Conservation (phyloP, 768 basidiomycete species). For the Daedalea quercina region DNA sequence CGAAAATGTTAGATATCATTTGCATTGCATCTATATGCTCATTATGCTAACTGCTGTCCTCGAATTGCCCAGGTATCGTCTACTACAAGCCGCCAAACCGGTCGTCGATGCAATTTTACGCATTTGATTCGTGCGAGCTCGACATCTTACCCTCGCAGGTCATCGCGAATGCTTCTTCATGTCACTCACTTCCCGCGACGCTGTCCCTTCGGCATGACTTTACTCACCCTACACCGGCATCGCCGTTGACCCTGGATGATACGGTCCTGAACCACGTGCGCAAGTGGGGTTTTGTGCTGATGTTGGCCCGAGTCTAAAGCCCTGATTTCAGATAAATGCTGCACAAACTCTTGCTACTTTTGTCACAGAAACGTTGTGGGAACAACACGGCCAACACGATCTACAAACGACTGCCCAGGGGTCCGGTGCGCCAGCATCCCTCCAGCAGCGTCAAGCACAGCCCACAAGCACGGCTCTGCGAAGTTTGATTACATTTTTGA, state of each 20-base stretch:
- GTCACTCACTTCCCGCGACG: neutral
- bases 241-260: conserved; percentile 1
- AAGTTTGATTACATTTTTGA: neutral
- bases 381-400: neutral
- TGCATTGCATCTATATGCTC: too few species aligned
- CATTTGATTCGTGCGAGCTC: conserved; percentile 31
- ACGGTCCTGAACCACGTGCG: conserved; percentile 8
- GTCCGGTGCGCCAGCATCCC: neutral
- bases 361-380: neutral
- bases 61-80: neutral
- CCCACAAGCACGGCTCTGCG: neutral
- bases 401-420: neutral
- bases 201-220: conserved; percentile 4
- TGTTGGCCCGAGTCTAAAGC: too few species aligned
- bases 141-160: conserved; percentile 18
- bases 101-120: conserved; percentile 58
- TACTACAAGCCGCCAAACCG: conserved; percentile 41
- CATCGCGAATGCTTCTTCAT: neutral
- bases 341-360: conserved; percentile 7
- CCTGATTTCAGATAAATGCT: conserved; percentile 6
- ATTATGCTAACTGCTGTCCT: too few species aligned
- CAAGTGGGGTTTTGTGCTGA: too few species aligned
- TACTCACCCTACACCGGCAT: neutral
- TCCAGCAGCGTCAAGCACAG: neutral
- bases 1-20: too few species aligned